A percentile compares a stretch with the other conserved stretches of the same genome.
Evolutionary conservation across 768 basidiomycete genomes (phyloP).

Genomic region (Psilocybe sp.): DNA sequence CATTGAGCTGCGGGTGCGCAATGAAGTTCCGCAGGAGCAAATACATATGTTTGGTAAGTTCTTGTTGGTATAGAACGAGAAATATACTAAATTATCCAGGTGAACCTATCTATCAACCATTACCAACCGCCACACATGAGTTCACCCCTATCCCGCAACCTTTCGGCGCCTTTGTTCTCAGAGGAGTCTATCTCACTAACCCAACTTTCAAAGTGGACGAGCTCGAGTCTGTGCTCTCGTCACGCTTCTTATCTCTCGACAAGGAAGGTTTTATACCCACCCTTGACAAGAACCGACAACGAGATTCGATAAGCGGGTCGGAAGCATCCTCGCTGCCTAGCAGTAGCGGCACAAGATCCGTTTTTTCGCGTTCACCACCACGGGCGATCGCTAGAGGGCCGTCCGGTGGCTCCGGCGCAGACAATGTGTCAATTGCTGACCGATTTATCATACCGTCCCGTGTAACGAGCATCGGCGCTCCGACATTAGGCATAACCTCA

Average conservation of each 20-base stretch:
- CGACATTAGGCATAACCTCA: constrained; percentile 20
- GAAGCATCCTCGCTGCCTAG: constrained; percentile 12
- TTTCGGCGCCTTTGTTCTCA: constrained; percentile 57
- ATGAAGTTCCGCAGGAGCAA: constrained; percentile 16
- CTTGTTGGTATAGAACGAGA: too few relatives aligned
- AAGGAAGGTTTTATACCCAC: constrained; percentile 73
- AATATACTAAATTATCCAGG: constrained; percentile 26
- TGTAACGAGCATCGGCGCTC: constrained; percentile 14
- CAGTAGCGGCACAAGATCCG: constrained; percentile 18
- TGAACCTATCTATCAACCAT: constrained; percentile 28
- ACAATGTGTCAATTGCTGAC: constrained; percentile 27
- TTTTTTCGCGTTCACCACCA: constrained; percentile 18
- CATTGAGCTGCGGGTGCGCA: constrained; percentile 26
- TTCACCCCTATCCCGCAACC: constrained; percentile 73
- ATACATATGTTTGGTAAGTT: constrained; percentile 39
- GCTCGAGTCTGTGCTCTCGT: constrained; percentile 72
- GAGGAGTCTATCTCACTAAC: constrained; percentile 59
- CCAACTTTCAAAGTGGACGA: constrained; percentile 77
- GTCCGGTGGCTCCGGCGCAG: constrained; percentile 10
- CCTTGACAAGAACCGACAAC: constrained; percentile 59
- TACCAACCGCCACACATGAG: constrained; percentile 49
- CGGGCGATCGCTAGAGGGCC: constrained; percentile 15
- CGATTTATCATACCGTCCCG: constrained; percentile 33
- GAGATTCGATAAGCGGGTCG: constrained; percentile 48
- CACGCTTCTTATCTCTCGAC: constrained; percentile 67